Evolutionary conservation across 805 yeast genomes (phyloP), one percentile per base, ranked within the genome.

Genomic region (Kuraishia piskuri): DNA sequence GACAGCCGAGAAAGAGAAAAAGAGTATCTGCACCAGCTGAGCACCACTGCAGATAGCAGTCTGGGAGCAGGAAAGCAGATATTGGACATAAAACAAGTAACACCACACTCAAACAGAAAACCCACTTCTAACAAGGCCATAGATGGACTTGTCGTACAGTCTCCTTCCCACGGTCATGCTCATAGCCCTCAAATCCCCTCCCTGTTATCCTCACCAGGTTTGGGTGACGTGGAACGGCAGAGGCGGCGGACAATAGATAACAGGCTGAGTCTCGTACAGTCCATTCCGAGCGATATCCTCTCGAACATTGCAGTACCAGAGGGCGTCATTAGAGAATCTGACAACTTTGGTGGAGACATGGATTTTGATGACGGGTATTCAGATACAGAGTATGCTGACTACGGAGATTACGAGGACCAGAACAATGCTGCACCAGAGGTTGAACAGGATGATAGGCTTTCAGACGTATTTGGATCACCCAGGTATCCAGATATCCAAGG

Each of bases 231-330:
- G 48, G 59, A 49, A 50, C 58, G 59, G 5, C 61, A 61, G 20
- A 55, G 62, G 53, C 55, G 55, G 46, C 61, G 59, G 7, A 50
- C 61, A 40, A 25, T 59, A 21, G 60, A 66, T 10, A 55, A 59
- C 50, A 45, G 69, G 26, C 53, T 66, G 23, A 64, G 69, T 0
- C 23, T 64, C 14, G 66, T 62, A 20, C 57, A 59, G 2, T 54
- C 66, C 2, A 21, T 61, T 5, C 58, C 62, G 3, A 57, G 58
- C n/a, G 67, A 66, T 14, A 46, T 53, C 14, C 44, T 51, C 21
- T 60, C 69, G 1, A 66, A 64, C 50, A 60, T 68, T 22, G 71
- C 72, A 1, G 52, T 68, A 7, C 72, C 72, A 1, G 68, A 67
- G 52, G 72, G 70, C 17, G 64, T 68, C 10, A 58, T 67, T 2